These are phyloP conservation scores for Blumeria hordei DNA, from an alignment of 2,329 filamentous ascomycete genomes.

Conservation along the genomic window DNA sequence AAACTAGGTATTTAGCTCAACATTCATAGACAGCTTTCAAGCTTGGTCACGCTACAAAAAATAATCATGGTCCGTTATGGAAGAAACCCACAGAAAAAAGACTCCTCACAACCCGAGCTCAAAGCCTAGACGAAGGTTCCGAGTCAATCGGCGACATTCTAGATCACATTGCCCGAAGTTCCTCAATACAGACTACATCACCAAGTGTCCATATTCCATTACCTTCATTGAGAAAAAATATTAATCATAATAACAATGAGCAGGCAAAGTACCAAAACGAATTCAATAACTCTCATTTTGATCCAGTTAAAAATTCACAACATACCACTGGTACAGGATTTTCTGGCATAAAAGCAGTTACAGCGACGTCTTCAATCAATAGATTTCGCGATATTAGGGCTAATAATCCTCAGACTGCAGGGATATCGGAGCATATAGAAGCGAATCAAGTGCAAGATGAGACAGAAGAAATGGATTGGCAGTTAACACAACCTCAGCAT, in stretches of 20 bases:
- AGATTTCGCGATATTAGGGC: background rate
- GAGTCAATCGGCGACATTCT: slow-evolving; percentile 22
- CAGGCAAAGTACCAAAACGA: background rate
- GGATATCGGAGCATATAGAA: no score
- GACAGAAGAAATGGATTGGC: slow-evolving; percentile 41
- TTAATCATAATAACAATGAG: background rate
- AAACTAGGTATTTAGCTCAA: slow-evolving; percentile 3
- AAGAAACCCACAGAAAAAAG: slow-evolving; percentile 10
- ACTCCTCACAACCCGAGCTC: slow-evolving; percentile 7
- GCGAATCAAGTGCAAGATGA: slow-evolving; percentile 3
- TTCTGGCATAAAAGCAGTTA: background rate
- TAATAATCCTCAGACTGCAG: background rate
- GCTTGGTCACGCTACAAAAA: slow-evolving; percentile 6
- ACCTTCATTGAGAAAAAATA: background rate
- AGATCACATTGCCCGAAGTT: slow-evolving; percentile 18
- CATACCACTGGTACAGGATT: background rate
- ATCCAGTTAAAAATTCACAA: background rate
- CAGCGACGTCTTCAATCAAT: background rate
- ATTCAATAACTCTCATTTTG: background rate
- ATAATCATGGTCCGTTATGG: slow-evolving; percentile 26
- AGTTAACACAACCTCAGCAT: slow-evolving; percentile 27
- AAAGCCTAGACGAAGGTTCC: slow-evolving; percentile 15
- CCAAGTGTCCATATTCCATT: slow-evolving; percentile 8
- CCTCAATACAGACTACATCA: background rate
- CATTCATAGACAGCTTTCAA: slow-evolving; percentile 6